Base-by-base conservation (phyloP, 331 rosid species). In the Prunus yedoensis region DNA sequence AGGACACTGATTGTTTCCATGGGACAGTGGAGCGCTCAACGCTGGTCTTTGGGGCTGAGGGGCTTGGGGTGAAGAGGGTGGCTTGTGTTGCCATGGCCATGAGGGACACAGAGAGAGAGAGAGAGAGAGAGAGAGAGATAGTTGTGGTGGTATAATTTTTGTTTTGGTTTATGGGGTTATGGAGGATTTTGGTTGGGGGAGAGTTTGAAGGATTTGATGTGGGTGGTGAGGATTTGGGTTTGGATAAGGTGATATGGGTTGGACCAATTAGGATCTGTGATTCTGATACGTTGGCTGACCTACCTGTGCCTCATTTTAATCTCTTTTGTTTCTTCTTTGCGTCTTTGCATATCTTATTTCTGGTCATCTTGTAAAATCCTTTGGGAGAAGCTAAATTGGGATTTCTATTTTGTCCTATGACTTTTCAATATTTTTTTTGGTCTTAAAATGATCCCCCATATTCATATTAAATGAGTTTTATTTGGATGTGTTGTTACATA, bases 31-130 rank as follows among this genome's bases (percentile, higher is more conserved):
- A 50, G 18, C 71, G 83, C 74, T 77, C 83, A 9, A 32, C 70
- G 21, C n/a, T 15, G 66, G 43, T 61, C 66, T 28, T 61, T 32
- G 89, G 73, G 72, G 74, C 80, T 0, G 89, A 80, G 83, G 89
- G 70, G 20, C 89, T 58, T 50, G 94, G 91, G 65, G 88, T 88
- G 82, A 92, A 85, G 86, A 90, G 97, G 70, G 96, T 89, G 69
- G 93, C 93, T 81, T 92, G 99, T 63, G 97, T 71, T 60, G 98
- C 87, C 96, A 91, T 90, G 73, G 97, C 97, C 90, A 90, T 91
- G 66, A 59, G 80, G 38, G 7, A 7, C 8, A 13, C 21, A 30
- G 52, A 11, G 58, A 9, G 3, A 2, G 57, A 18, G 70, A 6
- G 10, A 63, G 72, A 50, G 18, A n/a, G 50, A 18, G 69, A 50